Base-by-base conservation (phyloP, 1,139 yeast genomes). In the Keqinozyma sinolaborantium region DNA sequence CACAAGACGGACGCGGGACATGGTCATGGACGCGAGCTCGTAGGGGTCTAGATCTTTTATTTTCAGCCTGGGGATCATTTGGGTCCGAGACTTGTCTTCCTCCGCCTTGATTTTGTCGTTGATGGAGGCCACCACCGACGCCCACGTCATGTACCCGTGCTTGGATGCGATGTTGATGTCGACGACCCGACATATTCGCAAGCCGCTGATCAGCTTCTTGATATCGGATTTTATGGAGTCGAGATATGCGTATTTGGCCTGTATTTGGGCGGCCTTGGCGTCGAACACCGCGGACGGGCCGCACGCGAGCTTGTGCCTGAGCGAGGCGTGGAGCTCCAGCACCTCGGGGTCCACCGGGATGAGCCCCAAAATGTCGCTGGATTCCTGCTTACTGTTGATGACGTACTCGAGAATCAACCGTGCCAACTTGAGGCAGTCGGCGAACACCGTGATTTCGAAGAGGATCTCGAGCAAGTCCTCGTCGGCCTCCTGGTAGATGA, bases 401-500 rank as follows among this genome's bases (percentile, higher is more conserved):
- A 78, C 76, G 23, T 43, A 77, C 48, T 90, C 97, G 27, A 84
- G 53, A 0, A 83, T 66, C 32, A 70, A 70, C 30, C 92, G 59
- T 0, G 84, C 75, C 12, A 86, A 56, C 33, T 81, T 66, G 10
- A 56, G 53, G 14, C 67, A 60, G 4, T 67, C 68, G 32, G 81
- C 63, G 40, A 69, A 70, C 5, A 58, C 40, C 40, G 76, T 78
- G 2, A 82, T 53, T 13, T 74, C 71, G 23, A 68, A 60, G 18
- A 82, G 50, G 0, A 75, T 51, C 5, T 64, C 58, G 8, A 79
- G 60, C 1, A 80, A 60, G 6, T 65, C 56, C 12, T 70, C 67
- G 43, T 83, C 94, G 0, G 82, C 84, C 35, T 79, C 84, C 20
- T 76, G 77, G 51, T 80, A 81, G 25, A 76, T 66, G 8, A 80